Evolutionary conservation across 176 grass and related monocot species (phyloP), one percentile per base, ranked within the genome.

Genomic region (Lolium rigidum): DNA sequence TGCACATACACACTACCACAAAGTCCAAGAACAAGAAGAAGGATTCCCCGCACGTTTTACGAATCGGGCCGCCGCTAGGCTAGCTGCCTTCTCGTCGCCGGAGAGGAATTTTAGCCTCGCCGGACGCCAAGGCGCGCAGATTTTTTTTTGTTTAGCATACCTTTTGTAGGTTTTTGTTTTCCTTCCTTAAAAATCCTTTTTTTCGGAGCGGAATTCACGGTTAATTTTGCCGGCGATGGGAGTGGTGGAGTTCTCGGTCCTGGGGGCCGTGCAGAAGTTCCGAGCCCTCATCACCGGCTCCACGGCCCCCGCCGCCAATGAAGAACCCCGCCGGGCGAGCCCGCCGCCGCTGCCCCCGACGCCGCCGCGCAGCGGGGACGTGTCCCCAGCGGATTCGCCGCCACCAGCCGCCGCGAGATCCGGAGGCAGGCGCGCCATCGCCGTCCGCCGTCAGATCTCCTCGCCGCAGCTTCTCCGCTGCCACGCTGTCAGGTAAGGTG

Each of bases 171-270:
- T 43, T 82, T 50, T 70, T 58, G 39, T 60, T 74, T 35, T 74
- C 47, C 16, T 58, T 58, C 17, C 4, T n/a, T 60, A 13, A 51
- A 51, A 14, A 70, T 74, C 74, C 26, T 55, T 56, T 55, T 76
- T 49, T 61, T 76, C 4, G 57, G 89, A 59, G 50, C 15, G 47
- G 60, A n/a, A 86, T 75, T 64, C 43, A 28, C 83, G n/a, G n/a
- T n/a, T n/a, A n/a, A n/a, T n/a, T n/a, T n/a, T n/a, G 84, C 68
- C 22, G 84, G 80, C 24, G 84, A 98, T 96, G 92, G 94, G 90
- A 85, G 82, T 98, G 49, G 85, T 82, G 11, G 90, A 92, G 69
- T 94, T 92, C 85, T 77, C 83, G 64, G 70, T 96, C 47, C 83
- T 84, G 70, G 89, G 90, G 55, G 80, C 90, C 71, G 60, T 92